phyloP scores from a whole-genome alignment of 805 yeast genomes.

The Myxozyma monticola region DNA sequence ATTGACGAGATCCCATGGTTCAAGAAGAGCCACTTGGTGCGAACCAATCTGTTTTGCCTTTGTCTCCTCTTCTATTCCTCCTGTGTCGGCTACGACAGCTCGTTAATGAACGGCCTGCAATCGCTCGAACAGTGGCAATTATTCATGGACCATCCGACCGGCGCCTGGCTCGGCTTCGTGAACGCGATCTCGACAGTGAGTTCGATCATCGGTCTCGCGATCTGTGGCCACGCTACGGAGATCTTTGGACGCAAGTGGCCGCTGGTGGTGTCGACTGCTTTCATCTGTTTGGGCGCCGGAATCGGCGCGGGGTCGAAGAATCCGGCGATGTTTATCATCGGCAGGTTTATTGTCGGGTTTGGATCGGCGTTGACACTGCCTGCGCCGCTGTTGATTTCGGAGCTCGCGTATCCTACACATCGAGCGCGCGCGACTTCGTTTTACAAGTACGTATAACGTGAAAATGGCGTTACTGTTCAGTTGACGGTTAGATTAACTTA shows the following conservation, averaged over 20 bases:
- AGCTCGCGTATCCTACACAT: conserved; percentile 8
- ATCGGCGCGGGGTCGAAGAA: conserved; percentile 5
- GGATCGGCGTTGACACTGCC: neutral
- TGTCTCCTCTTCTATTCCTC: neutral
- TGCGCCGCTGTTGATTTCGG: conserved; percentile 3
- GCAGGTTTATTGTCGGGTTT: conserved; percentile 3
- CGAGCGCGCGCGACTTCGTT: conserved; percentile 42
- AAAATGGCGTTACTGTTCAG: no score
- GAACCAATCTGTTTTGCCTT: no score
- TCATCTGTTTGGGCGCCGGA: conserved; percentile 5
- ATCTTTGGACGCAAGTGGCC: conserved; percentile 7
- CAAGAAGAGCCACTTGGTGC: no score
- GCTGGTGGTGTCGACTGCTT: neutral
- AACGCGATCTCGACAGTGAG: conserved; percentile 4
- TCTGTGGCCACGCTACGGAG: neutral
- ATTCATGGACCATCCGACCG: conserved; percentile 13
- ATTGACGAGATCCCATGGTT: no score
- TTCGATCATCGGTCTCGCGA: neutral
- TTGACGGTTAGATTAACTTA: no score
- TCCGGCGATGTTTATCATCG: conserved; percentile 2
- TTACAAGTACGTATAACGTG: conserved; percentile 48
- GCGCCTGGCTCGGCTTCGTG: conserved; percentile 22
- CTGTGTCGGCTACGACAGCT: conserved; percentile 12
- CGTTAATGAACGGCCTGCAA: conserved; percentile 20
- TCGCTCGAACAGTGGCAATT: conserved; percentile 11